Percentiles rank a stretch among this genome's conserved stretches.
phyloP scores from a whole-genome alignment of 2,329 filamentous ascomycete species.

The Nemania sp. region DNA sequence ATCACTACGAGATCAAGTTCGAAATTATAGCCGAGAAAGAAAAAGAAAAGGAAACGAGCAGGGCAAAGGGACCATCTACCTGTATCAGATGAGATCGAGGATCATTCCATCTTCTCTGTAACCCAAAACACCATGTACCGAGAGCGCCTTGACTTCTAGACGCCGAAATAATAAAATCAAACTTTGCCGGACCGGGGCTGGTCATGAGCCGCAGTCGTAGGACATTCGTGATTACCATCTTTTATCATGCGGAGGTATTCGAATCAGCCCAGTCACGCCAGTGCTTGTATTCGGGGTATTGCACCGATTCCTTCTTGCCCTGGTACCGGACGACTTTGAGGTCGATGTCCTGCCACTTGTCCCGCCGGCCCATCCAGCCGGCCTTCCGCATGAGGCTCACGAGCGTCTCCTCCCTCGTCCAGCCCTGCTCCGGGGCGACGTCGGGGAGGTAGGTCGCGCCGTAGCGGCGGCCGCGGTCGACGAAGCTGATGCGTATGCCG shows the following conservation, averaged over 20 bases:
- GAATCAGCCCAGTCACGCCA: conserved; percentile 75
- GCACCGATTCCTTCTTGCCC: conserved; percentile 74
- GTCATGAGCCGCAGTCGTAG: conserved; percentile 10
- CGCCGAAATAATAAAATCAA: background rate
- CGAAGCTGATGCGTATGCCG: conserved; percentile 85
- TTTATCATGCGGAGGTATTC: conserved; percentile 32
- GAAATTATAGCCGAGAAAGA: conserved; percentile 2
- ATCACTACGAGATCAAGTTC: conserved; percentile 17
- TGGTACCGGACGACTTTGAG: conserved; percentile 84
- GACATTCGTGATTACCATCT: background rate
- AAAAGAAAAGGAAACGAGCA: background rate
- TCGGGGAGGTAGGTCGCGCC: conserved; percentile 92
- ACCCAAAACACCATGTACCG: conserved; percentile 9
- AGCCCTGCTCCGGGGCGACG: conserved; percentile 89
- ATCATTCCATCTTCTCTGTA: conserved; percentile 7
- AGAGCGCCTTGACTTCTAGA: conserved; percentile 14
- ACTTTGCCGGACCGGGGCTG: no score
- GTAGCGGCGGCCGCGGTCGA: conserved; percentile 71
- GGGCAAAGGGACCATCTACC: conserved; percentile 24
- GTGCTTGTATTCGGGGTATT: conserved; percentile 74
- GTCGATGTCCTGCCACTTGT: conserved; percentile 78
- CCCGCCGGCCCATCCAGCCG: conserved; percentile 82
- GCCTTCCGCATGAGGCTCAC: conserved; percentile 92
- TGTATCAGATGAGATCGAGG: conserved; percentile 25
- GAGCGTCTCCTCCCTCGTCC: conserved; percentile 91